Evolutionary conservation across 139 green algal genomes (phyloP), one percentile per base, ranked within the genome.

Genomic region (Closterium sp.): DNA sequence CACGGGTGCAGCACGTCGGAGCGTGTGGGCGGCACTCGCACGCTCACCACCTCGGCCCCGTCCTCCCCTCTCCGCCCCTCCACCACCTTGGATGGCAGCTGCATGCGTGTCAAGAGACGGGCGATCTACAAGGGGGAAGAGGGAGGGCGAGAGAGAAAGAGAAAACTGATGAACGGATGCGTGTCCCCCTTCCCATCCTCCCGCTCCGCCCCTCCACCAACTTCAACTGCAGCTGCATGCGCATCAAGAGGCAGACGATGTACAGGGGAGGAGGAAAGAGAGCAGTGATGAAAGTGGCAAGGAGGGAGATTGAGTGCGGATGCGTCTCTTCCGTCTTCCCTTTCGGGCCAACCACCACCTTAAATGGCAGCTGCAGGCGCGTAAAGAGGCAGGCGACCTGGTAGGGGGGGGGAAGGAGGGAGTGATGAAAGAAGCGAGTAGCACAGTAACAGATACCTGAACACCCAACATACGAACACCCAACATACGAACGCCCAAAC

Each of bases 1-100:
- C 97, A 98, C 10, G 97, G 95, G 87, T 99, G 98, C 91, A 99
- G 94, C 25, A 99, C 95, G 92, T 99, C 98, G 64, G n/a, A n/a
- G 36, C 98, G 95, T 12, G 97, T 99, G 85, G 97, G 96, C 23
- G 98, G 98, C 21, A 96, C 90, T 16, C 35, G 69, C 30, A 96
- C 95, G 23, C 94, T 30, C 10, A 95, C 36, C 38, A 92, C 28
- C 19, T 86, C 66, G 28, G 21, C 55, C 33, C 88, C 21, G 33
- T 55, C 90, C 23, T 90, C 28, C 87, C 31, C 84, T 34, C 33
- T 33, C 90, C 55, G 91, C 86, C 87, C 28, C 38, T 66, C 88
- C 32, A 83, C 33, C 85, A 93, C 92, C 7, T 85, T 90, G 2
- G 93, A 94, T 6, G 92, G 34, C 30, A 99, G 96, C 95, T 98